Conservation (phyloP, 1,284 basidiomycete genomes). For the Ceratobasidium sp. region DNA sequence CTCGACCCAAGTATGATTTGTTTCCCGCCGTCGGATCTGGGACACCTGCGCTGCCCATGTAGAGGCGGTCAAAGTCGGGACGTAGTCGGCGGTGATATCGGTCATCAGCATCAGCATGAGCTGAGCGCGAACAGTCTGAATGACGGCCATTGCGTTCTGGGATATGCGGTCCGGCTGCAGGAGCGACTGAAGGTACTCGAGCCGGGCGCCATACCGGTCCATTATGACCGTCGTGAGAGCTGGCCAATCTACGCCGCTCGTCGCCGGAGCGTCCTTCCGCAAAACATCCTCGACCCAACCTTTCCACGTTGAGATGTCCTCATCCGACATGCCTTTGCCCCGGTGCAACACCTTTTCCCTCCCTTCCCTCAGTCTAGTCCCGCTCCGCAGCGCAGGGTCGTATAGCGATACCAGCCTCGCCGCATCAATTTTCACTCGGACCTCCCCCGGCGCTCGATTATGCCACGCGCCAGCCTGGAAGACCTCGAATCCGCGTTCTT, state of each 20-base stretch:
- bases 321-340: conserved; percentile 34
- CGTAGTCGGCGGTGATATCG: conserved; percentile 55
- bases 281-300: conserved; percentile 49
- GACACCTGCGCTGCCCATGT: background rate
- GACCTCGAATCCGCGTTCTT: conserved; percentile 51
- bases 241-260: conserved; percentile 63
- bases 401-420: conserved; percentile 61
- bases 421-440: conserved; percentile 61
- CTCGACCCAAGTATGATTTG: conserved; percentile 23
- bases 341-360: conserved; percentile 58
- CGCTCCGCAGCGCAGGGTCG: conserved; percentile 58
- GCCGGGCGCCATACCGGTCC: conserved; percentile 61
- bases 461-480: conserved; percentile 60
- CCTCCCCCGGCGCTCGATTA: conserved; percentile 54
- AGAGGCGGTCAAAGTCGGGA: background rate
- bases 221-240: conserved; percentile 59
- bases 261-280: conserved; percentile 50
- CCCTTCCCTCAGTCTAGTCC: conserved; percentile 54
- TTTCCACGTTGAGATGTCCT: conserved; percentile 26
- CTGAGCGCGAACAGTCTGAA: conserved; percentile 52
- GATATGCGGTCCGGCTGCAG: conserved; percentile 52
- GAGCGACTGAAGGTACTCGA: conserved; percentile 60
- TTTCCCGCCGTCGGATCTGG: conserved; percentile 11
- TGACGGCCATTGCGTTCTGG: conserved; percentile 40
- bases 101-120: conserved; percentile 58